Base-by-base conservation (phyloP, 1,284 basidiomycete genomes). In the Trametes versicolor region DNA sequence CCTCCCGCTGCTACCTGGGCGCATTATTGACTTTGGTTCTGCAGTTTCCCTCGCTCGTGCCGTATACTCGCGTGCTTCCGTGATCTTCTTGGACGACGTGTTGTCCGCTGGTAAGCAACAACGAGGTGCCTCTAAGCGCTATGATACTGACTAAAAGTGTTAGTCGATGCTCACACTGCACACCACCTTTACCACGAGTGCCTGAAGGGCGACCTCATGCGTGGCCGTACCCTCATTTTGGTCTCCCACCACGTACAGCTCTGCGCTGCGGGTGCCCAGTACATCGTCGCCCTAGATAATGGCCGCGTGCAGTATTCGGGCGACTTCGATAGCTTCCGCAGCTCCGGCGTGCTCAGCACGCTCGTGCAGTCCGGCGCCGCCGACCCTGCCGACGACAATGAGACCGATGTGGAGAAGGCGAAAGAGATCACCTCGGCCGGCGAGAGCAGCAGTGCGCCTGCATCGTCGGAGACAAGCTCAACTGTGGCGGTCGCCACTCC, bases 241-340 rank as follows among this genome's bases (percentile, higher is more conserved):
- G 95, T 97, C 37, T 96, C 95, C 15, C 96, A 97, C 74, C 95
- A 97, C 70, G 89, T 94, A n/a, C 89, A 93, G 74, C 80, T 95
- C 1, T 92, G 90, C 71, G 83, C 85, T 1, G 84, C 89, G 0
- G 91, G 88, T 23, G 91, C 92, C 2, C 81, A 76, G 58, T 93
- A 91, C 73, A 80, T 96, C 66, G 89, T 97, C 39, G 89, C 92
- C 17, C 85, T 97, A 45, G 95, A 97, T 70, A 96, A 97, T 70
- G 93, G 96, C 19, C 87, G 88, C n/a, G 85, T 96, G 32, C 81
- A 86, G 59, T 97, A 90, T 77, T 81, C 87, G 54, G 96, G 96
- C 23, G 81, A 83, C 58, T 79, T 83, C n/a, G 82, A 87, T 0
- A 83, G 82, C 0, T 97, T 97, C 81, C 82, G 87, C 61, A 78